Evolutionary conservation across 148 eudicot genomes (phyloP), one percentile per base, ranked within the genome.

Genomic region (Rhododendron mucronatum): DNA sequence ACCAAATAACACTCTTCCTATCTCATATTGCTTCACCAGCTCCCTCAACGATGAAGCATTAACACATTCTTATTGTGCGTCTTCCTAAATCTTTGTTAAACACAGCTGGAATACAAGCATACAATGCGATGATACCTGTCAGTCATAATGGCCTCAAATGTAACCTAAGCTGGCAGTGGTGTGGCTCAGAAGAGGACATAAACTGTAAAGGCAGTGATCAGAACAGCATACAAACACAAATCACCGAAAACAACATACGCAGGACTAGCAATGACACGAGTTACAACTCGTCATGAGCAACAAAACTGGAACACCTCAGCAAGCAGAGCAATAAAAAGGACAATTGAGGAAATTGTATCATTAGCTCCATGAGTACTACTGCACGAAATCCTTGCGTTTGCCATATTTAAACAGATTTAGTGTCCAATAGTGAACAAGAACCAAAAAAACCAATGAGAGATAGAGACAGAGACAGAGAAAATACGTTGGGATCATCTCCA

Each of bases 401-500:
- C 55, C 9, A 80, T 51, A 30, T 51, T 30, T 80, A 33, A 53
- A 30, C 3, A 10, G 45, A 57, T 18, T 4, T 53, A 37, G 14
- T 37, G 59, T 82, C 21, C 47, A 55, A 37, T 57, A 41, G 37
- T 1, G 84, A 57, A 81, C 14, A 81, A 57, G 71, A 82, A 82
- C 33, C 2, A 33, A 26, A 59, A 80, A 35, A 0, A 14, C 9
- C 1, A 63, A 5, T 28, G 8, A 39, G 28, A 82, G 3, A 39
- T 21, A 26, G 18, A 74, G 65, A 91, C 8, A 69, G 75, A 69
- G 75, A 69, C 39, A 71, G 76, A 13, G 76, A 30, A 1, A 96
- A 71, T 88, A 96, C 99, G 90, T 95, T 94, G n/a, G 88, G 88
- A 87, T 95, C 98, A 69, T 96, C 99, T 47, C 99, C 99, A 80